phyloP scores from a whole-genome alignment of 768 basidiomycete species.

The Russula abietina region DNA sequence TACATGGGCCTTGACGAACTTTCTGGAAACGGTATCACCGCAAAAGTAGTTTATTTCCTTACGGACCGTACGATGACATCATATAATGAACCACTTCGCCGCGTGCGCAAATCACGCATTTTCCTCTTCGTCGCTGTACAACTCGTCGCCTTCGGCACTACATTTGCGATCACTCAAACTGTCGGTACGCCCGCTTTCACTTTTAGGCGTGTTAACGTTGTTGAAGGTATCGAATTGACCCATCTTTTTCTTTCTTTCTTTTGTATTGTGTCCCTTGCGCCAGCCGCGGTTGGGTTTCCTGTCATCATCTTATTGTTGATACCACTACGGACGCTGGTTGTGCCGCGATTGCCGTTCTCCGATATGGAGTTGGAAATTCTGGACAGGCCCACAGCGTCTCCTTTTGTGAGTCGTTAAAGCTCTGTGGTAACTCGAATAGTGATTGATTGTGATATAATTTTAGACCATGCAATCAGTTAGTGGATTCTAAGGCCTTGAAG shows the following conservation, averaged over 20 bases:
- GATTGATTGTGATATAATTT: not conserved
- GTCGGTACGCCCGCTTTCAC: conserved; percentile 46
- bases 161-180: conserved; percentile 88
- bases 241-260: not conserved
- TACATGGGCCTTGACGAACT: conserved; percentile 88
- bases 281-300: conserved; percentile 88
- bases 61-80: conserved; percentile 62
- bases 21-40: conserved; percentile 73
- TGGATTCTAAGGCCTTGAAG: conserved; percentile 5
- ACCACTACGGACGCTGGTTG: conserved; percentile 63
- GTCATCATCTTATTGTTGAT: conserved; percentile 80
- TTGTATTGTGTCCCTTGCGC: not conserved
- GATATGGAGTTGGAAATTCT: conserved; percentile 72
- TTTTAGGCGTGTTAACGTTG: not conserved
- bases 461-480: conserved; percentile 25
- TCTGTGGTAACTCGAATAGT: not conserved
- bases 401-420: conserved; percentile 53
- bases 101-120: conserved; percentile 70
- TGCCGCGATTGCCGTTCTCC: conserved; percentile 73
- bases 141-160: conserved; percentile 77
- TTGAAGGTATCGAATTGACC: not conserved
- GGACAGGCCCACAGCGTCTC: conserved; percentile 86
- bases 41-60: conserved; percentile 73
- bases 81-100: conserved; percentile 60
- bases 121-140: conserved; percentile 68